Percentiles rank a stretch among this genome's conserved stretches.
phyloP scores from a whole-genome alignment of 2,329 filamentous ascomycete species.

The Pseudogymnoascus sp. region DNA sequence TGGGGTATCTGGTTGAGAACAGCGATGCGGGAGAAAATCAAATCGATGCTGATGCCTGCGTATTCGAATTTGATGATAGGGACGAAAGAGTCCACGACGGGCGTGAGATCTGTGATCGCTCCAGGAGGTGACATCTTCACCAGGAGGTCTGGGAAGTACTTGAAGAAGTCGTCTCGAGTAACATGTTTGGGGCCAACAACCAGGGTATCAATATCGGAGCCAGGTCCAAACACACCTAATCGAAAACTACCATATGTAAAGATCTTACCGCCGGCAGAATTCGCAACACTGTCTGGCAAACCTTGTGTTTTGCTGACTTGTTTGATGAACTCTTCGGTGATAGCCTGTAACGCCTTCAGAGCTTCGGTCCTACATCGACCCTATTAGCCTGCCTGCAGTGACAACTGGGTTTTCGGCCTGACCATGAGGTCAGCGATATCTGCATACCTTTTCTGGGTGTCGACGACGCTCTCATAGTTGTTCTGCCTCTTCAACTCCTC shows the following conservation, averaged over 20 bases:
- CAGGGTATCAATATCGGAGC: slow-evolving; percentile 96
- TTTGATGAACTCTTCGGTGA: slow-evolving; percentile 81
- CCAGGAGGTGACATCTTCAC: slow-evolving; percentile 65
- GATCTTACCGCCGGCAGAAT: slow-evolving; percentile 81
- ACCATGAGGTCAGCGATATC: neutral
- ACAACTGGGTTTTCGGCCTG: neutral
- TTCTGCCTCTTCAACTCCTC: slow-evolving; percentile 81
- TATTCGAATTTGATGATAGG: slow-evolving; percentile 97
- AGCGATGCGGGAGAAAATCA: slow-evolving; percentile 76
- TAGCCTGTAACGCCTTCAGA: slow-evolving; percentile 66
- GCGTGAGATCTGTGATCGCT: slow-evolving; percentile 76
- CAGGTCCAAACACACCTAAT: slow-evolving; percentile 86
- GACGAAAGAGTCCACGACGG: slow-evolving; percentile 84
- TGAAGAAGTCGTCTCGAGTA: slow-evolving; percentile 83
- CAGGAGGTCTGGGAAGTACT: slow-evolving; percentile 74
- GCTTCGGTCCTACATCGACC: slow-evolving; percentile 48
- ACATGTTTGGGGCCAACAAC: slow-evolving; percentile 89
- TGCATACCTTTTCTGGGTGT: slow-evolving; percentile 70
- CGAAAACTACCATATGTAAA: slow-evolving; percentile 96
- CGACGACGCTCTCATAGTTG: slow-evolving; percentile 78
- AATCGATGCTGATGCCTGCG: slow-evolving; percentile 83
- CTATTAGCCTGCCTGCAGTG: slow-evolving; percentile 14
- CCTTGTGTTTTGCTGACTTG: slow-evolving; percentile 52
- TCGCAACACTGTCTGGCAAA: slow-evolving; percentile 67
- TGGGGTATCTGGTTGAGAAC: slow-evolving; percentile 63